phyloP scores from a whole-genome alignment of 192 early-diverging fungal species.

The Coemansia sp. region DNA sequence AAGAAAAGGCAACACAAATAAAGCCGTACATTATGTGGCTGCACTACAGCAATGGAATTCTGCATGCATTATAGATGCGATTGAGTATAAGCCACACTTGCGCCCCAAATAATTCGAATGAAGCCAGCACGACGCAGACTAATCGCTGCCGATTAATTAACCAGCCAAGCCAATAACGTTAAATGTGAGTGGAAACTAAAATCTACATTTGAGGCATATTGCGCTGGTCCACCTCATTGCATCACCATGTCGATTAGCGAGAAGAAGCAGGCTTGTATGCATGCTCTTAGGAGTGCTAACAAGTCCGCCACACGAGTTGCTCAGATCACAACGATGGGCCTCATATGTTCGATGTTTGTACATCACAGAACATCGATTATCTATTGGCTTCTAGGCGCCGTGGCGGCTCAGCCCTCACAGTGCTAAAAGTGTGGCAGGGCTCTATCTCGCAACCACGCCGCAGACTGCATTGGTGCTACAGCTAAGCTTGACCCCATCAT shows the following conservation, averaged over 20 bases:
- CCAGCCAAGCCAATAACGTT: background rate
- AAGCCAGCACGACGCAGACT: too few species aligned
- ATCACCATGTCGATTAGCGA: background rate
- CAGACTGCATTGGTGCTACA: too few species aligned
- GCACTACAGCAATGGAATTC: background rate
- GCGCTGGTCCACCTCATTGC: background rate
- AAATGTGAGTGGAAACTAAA: too few species aligned
- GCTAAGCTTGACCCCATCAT: too few species aligned
- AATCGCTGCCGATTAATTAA: background rate
- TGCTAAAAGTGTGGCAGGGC: too few species aligned
- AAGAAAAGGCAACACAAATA: too few species aligned
- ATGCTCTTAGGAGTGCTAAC: background rate
- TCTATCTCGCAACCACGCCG: too few species aligned
- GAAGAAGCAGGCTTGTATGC: background rate
- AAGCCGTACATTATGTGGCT: background rate
- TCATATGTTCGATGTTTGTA: background rate
- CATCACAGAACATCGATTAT: background rate
- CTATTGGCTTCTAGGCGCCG: conserved; percentile 2
- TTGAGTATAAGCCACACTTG: background rate
- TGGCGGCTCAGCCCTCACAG: too few species aligned
- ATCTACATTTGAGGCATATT: too few species aligned
- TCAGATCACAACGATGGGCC: background rate
- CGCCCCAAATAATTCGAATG: background rate
- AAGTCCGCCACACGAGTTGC: background rate
- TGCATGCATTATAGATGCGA: background rate